Conservation (phyloP, 2,329 filamentous ascomycete species). For the Scytalidium lignicola region DNA sequence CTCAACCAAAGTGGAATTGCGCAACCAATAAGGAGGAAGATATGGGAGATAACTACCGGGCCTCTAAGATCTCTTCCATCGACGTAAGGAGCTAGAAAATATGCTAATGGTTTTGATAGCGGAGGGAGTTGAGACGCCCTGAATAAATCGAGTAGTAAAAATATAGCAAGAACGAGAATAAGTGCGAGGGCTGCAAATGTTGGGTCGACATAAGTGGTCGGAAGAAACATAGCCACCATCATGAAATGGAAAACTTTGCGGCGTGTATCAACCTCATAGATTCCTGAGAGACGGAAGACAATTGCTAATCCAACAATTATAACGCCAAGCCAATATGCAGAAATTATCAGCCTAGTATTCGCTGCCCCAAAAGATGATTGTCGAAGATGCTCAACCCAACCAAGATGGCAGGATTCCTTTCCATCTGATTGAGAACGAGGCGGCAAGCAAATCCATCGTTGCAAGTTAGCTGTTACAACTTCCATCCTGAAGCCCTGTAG, state of each 20-base stretch:
- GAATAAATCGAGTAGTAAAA: slow-evolving; percentile 83
- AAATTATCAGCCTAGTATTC: slow-evolving; percentile 74
- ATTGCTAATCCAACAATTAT: slow-evolving; percentile 66
- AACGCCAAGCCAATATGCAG: slow-evolving; percentile 67
- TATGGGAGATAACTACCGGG: slow-evolving; percentile 91
- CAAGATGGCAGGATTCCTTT: slow-evolving; percentile 40
- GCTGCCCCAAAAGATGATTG: slow-evolving; percentile 63
- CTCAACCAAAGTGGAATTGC: slow-evolving; percentile 91
- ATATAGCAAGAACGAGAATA: slow-evolving; percentile 73
- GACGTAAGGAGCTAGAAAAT: slow-evolving; percentile 88
- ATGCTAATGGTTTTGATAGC: slow-evolving; percentile 76
- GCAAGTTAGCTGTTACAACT: slow-evolving; percentile 62
- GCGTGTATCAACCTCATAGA: slow-evolving; percentile 90
- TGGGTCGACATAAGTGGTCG: slow-evolving; percentile 81
- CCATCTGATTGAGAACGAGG: slow-evolving; percentile 29
- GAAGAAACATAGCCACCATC: slow-evolving; percentile 95
- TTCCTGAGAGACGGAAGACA: slow-evolving; percentile 67
- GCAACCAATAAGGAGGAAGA: slow-evolving; percentile 91
- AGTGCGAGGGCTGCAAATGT: slow-evolving; percentile 76
- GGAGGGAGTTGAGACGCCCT: slow-evolving; percentile 89
- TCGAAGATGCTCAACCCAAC: slow-evolving; percentile 63
- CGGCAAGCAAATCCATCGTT: slow-evolving; percentile 72
- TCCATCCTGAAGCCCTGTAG: slow-evolving; percentile 65
- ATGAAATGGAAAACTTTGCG: slow-evolving; percentile 98
- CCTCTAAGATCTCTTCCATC: slow-evolving; percentile 90